Conservation (phyloP, 352 stramenopile genomes). For the Pilasporangium apinafurcum region DNA sequence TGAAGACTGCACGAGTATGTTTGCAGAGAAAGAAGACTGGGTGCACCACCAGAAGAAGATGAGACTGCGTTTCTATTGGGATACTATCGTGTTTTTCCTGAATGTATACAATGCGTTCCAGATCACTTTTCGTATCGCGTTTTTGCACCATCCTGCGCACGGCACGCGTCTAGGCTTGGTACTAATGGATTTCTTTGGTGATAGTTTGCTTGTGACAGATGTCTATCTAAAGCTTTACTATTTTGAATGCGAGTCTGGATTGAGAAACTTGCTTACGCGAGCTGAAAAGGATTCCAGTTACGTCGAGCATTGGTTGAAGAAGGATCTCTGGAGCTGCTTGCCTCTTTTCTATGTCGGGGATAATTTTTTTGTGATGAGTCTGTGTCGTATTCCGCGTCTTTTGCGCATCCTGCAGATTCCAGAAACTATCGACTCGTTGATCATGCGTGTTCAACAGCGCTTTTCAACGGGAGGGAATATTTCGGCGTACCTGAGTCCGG, state of each 20-base stretch:
- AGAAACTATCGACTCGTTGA: slow-evolving; percentile 45
- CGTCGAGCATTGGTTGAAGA: slow-evolving; percentile 19
- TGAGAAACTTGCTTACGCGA: slow-evolving; percentile 45
- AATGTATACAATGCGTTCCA: slow-evolving; percentile 63
- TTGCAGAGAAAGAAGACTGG: slow-evolving; percentile 40
- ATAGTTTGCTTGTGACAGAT: slow-evolving; percentile 33
- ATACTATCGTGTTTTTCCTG: slow-evolving; percentile 38
- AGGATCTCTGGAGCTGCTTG: slow-evolving; percentile 36
- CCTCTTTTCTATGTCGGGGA: slow-evolving; percentile 64
- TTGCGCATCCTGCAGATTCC: slow-evolving; percentile 36
- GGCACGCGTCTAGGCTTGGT: slow-evolving; percentile 14
- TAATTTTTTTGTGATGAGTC: slow-evolving; percentile 44
- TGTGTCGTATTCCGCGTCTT: slow-evolving; percentile 50
- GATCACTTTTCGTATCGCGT: slow-evolving; percentile 68
- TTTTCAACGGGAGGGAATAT: slow-evolving; percentile 50
- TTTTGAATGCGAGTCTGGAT: slow-evolving; percentile 58
- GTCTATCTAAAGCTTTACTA: slow-evolving; percentile 74
- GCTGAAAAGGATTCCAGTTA: slow-evolving; percentile 40
- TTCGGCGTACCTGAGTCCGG: slow-evolving; percentile 50
- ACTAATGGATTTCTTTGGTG: slow-evolving; percentile 30
- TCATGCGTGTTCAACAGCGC: slow-evolving; percentile 59
- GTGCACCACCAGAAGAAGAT: slow-evolving; percentile 39
- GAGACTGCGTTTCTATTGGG: slow-evolving; percentile 55
- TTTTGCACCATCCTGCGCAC: slow-evolving; percentile 27
- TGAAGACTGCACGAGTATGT: slow-evolving; percentile 56